phyloP scores from a whole-genome alignment of 495 filamentous ascomycete species.

The Trichoderma erinaceum region DNA sequence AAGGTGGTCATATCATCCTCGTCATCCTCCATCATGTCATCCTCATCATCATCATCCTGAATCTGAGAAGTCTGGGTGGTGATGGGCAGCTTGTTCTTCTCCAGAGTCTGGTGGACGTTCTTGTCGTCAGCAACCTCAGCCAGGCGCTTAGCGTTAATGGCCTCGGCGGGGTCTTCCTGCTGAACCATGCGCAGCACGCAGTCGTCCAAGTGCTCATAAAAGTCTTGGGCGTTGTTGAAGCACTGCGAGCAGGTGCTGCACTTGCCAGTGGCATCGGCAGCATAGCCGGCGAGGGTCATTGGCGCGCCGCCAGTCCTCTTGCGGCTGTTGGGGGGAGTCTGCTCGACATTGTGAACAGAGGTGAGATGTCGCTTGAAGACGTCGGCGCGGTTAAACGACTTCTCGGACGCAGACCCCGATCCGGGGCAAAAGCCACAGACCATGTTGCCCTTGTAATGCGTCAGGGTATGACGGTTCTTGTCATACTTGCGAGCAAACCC shows the following conservation, averaged over 20 bases:
- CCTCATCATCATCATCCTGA: slow-evolving; percentile 55
- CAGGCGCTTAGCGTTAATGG: slow-evolving; percentile 84
- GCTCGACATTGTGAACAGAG: slow-evolving; percentile 90
- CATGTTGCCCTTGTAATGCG: slow-evolving; percentile 99
- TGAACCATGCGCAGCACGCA: slow-evolving; percentile 97
- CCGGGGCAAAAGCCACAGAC: slow-evolving; percentile 98
- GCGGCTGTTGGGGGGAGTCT: slow-evolving; percentile 91
- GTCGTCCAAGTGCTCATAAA: slow-evolving; percentile 98
- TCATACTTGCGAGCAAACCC: slow-evolving; percentile 98
- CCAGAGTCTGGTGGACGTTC: slow-evolving; percentile 75
- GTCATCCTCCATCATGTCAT: slow-evolving; percentile 49
- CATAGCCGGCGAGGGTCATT: slow-evolving; percentile 57
- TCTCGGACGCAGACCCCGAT: slow-evolving; percentile 86
- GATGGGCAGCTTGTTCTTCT: slow-evolving; percentile 66
- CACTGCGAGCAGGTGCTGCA: slow-evolving; percentile 91
- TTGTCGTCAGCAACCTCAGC: slow-evolving; percentile 77
- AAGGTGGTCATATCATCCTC: slow-evolving; percentile 30
- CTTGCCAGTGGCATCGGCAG: slow-evolving; percentile 76
- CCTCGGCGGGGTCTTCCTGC: slow-evolving; percentile 92
- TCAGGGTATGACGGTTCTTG: slow-evolving; percentile 94
- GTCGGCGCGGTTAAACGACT: slow-evolving; percentile 97
- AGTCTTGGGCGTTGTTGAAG: slow-evolving; percentile 92
- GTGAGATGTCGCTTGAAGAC: slow-evolving; percentile 98
- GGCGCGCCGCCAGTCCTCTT: slow-evolving; percentile 57
- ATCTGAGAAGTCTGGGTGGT: slow-evolving; percentile 56